Evolutionary conservation across 2,329 filamentous ascomycete genomes (phyloP), one percentile per base, ranked within the genome.

Genomic region (Achaetomium macrosporum): DNA sequence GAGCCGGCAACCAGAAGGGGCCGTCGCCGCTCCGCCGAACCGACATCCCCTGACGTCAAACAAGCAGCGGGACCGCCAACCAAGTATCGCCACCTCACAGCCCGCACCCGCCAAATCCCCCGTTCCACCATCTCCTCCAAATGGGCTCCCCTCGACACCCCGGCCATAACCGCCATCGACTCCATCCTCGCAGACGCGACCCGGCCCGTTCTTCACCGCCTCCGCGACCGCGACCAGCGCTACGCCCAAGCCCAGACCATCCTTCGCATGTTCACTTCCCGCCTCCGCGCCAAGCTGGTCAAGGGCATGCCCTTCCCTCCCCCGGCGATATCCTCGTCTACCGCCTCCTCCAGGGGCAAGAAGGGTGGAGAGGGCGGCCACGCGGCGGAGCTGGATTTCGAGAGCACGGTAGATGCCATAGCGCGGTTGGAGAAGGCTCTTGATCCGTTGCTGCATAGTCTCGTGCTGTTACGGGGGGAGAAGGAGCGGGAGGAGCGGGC

Each of bases 291-390:
- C 44, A 84, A 83, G 62, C 69, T 88, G 6, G 67, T 73, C 15
- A 76, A 75, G 33, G 81, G 79, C 11, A 72, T 87, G 47, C 83
- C 83, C n/a, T 87, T 89, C 63, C 85, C 85, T 1, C 81, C 80
- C 0, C 73, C 69, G 1, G 60, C 52, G n/a, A n/a, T n/a, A n/a
- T n/a, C n/a, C n/a, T n/a, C n/a, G 5, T 29, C 45, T 1, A 17
- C 31, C 2, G 3, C 46, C 2, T 16, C 17, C 2, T 20, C 29
- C 17, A 19, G 13, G 8, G 5, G 12, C 13, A 36, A 29, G 13
- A 33, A 16, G 25, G 41, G 42, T 17, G 33, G 33, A 2, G 42
- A 42, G 7, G 66, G 71, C 19, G 73, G 70, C 8, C 74, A 80
- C 46, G 78, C 77, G 42, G 71, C 75, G 29, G 82, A 85, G 63